Conservation (phyloP, 306 rosid species). For the Alnus rubra region DNA sequence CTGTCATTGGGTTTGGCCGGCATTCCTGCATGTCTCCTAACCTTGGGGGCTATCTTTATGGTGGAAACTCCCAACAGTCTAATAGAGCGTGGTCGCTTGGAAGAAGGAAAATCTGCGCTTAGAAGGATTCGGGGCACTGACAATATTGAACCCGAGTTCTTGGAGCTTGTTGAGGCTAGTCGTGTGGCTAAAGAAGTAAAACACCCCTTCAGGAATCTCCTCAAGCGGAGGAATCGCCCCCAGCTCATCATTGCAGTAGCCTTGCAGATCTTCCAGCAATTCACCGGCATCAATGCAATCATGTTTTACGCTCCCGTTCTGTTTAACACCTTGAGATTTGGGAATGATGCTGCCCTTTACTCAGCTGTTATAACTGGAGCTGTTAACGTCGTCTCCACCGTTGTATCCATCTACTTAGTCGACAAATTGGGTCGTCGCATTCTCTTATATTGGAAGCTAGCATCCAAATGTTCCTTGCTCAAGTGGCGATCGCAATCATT, state of each 20-base stretch:
- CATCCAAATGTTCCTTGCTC: slow-evolving; percentile 72
- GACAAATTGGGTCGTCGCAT: slow-evolving; percentile 73
- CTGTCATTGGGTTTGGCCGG: slow-evolving; percentile 82
- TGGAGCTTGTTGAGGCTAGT: slow-evolving; percentile 76
- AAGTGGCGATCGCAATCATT: slow-evolving; percentile 55
- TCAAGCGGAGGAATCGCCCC: slow-evolving; percentile 65
- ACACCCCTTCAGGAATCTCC: slow-evolving; percentile 74
- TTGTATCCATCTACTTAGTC: slow-evolving; percentile 65
- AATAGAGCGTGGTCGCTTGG: slow-evolving; percentile 72
- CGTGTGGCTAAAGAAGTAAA: slow-evolving; percentile 64
- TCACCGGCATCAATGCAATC: slow-evolving; percentile 91
- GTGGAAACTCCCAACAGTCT: slow-evolving; percentile 93
- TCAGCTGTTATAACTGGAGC: slow-evolving; percentile 78
- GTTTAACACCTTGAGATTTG: slow-evolving; percentile 69
- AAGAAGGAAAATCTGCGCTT: slow-evolving; percentile 70
- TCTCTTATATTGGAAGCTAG: slow-evolving; percentile 70
- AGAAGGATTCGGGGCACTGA: slow-evolving; percentile 68
- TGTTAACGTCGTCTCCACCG: slow-evolving; percentile 62
- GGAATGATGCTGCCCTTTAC: slow-evolving; percentile 66
- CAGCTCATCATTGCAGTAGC: slow-evolving; percentile 71
- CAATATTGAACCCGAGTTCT: slow-evolving; percentile 74
- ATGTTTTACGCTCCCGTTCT: slow-evolving; percentile 89
- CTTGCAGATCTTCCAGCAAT: slow-evolving; percentile 85
- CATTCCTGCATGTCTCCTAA: slow-evolving; percentile 69
- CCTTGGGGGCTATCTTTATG: slow-evolving; percentile 69